Base-by-base conservation (phyloP, 2,329 filamentous ascomycete species). In the Sporothrix phasma region DNA sequence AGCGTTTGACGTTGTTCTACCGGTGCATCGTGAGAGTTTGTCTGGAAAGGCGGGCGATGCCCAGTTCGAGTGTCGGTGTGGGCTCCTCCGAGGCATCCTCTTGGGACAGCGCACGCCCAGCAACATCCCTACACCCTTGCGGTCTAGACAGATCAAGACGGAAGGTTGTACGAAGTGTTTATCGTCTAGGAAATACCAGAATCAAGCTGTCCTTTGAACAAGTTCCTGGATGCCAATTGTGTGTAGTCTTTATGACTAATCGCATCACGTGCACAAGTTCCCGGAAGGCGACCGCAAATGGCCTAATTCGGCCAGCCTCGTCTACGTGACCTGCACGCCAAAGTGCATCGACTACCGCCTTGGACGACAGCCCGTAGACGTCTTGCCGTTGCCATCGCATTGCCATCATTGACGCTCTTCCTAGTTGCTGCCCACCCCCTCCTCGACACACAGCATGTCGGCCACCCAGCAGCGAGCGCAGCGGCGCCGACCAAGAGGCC, bases 391-490 rank as follows among this genome's bases (percentile, higher is more conserved):
- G n/a, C n/a, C n/a, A n/a, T n/a, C n/a, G 11, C 51, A 39, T 56
- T 22, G 51, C 10, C 51, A 39, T 56, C 19, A 29, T 10, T 11
- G 24, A 22, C n/a, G n/a, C 29, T n/a, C 31, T 22, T 37, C 51
- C n/a, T 6, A 11, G 17, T 56, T 11, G 29, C n/a, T 24, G 10
- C 8, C 51, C 5, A 2, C 24, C 31, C 31, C 11, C n/a, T 49
- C 8, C 17, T 56, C 17, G 11, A 15, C 10, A 41, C 17, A 29
- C 39, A n/a, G 8, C 56, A 60, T 69, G 67, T 53, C 68, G 34
- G 62, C 66, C 15, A 67, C 65, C 54, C 54, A 61, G 15, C 43
- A 47, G 3, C 37, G 61, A 5, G 60, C 66, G 13, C 53, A 31
- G 4, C 31, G 37, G 31, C 45, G 64, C 53, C 39, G 34, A 66